A percentile compares a stretch with the other conserved stretches of the same genome.
Evolutionary conservation across 441 rosid genomes (phyloP).

Genomic region (Croton laevigatus): DNA sequence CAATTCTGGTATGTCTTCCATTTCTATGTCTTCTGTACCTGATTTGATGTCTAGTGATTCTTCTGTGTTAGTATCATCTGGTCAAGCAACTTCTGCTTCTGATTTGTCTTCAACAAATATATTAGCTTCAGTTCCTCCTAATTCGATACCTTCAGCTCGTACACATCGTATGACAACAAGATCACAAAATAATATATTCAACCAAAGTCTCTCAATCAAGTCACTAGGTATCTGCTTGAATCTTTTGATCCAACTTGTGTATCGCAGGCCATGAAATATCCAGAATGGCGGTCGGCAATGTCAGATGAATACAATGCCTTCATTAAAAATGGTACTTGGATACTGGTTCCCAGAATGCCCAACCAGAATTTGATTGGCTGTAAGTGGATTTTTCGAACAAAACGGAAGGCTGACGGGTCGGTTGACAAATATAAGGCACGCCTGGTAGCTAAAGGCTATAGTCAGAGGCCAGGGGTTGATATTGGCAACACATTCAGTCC

Average conservation of each 20-base stretch:
- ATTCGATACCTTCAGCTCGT: no score
- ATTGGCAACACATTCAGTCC: not conserved
- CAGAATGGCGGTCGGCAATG: not conserved
- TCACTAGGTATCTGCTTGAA: no score
- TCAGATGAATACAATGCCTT: not conserved
- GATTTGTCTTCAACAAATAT: no score
- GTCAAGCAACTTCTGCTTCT: no score
- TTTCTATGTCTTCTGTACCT: no score
- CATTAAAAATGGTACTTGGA: not conserved
- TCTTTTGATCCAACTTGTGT: no score
- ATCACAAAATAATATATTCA: no score
- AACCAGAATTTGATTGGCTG: not conserved
- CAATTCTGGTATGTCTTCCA: no score
- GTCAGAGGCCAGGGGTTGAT: not conserved
- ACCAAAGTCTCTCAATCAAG: no score
- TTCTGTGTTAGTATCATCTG: not conserved
- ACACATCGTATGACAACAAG: no score
- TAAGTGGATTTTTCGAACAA: not conserved
- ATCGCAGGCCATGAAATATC: no score
- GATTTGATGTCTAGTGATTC: not conserved
- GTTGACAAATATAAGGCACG: not conserved
- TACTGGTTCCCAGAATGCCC: not conserved
- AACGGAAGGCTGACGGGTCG: not conserved
- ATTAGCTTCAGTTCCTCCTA: no score
- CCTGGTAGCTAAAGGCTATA: not conserved